Evolutionary conservation across 106 monocot species (phyloP), one percentile per base, ranked within the genome.

Genomic region (Dendrobium chrysotoxum): DNA sequence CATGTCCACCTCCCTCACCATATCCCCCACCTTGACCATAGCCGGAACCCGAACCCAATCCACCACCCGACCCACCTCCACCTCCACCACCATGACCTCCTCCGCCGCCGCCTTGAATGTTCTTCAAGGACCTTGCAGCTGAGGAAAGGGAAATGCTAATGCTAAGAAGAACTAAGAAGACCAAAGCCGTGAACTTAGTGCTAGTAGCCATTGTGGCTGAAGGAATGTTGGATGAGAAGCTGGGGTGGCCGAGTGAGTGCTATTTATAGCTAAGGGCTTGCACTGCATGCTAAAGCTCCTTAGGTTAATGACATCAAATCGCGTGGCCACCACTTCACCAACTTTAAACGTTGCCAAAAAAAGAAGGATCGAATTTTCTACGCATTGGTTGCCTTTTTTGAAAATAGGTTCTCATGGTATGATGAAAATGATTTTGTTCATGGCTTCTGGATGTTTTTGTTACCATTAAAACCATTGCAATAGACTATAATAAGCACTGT

Each of bases 211-310:
- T 77, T 30, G 47, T 28, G 23, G 46, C 15, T 16, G 5, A 74
- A 26, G 26, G 9, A 77, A 0, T 45, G n/a, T 1, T 77, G 45
- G 30, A 77, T 77, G 77, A 53, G 45, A 28, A 77, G 53, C 53
- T 50, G 28, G 2, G 28, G 50, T 23, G 77, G 50, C 2, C 5
- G 4, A 77, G 13, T 39, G 28, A 77, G 45, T 28, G 77, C 15
- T 77, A 77, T 77, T 50, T 77, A 77, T 77, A 77, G 77, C 50
- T 13, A 50, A 50, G 50, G 50, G 50, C 11, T 50, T 77, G 47
- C 50, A 20, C 13, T 70, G 30, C 30, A 70, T 28, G 31, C 31
- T 61, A 6, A 20, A 61, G 61, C 8, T 3, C 61, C 20, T 23
- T 61, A 23, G 61, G 20, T 61, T n/a, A 23, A n/a, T 53, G 13